Evolutionary conservation across 495 filamentous ascomycete species (phyloP), one percentile per base, ranked within the genome.

Genomic region (Antarctomyces pellizariae): DNA sequence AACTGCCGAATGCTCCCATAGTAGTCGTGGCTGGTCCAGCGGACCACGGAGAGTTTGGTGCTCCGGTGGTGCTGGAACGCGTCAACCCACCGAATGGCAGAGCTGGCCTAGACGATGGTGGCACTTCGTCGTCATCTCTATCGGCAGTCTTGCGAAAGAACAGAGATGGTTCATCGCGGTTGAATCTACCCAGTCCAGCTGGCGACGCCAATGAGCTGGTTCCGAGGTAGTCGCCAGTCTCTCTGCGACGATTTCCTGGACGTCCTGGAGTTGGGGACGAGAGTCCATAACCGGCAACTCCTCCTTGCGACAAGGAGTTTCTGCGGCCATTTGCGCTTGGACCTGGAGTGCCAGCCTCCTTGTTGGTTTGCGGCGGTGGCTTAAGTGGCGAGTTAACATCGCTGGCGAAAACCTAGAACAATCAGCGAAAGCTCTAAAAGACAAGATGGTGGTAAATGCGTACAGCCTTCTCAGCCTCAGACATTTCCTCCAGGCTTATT

Each of bases 371-470:
- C 22, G 65, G 64, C 4, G 75, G 79, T 8, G 75, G 75, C 48
- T 93, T 95, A 22, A 93, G 53, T 13, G 79, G 70, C 8, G 86
- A 93, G 45, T 95, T 97, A 37, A 97, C 77, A 25, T 84, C 83
- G 22, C 61, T 59, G 16, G 71, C 50, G 48, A 95, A 92, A 27
- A 75, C 52, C 67, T 80, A 36, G 16, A 28, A 26, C 18, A 39
- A 25, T 32, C 27, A 27, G 6, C 15, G 22, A 16, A 10, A 14
- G 17, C 20, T 25, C 25, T 31, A 13, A 24, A 26, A 26, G 32
- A 28, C 24, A 25, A 26, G 38, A 29, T 14, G 18, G 18, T 23
- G 11, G 26, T 35, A 24, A 41, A 29, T 33, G 56, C 56, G 25
- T 42, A 84, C 79, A 56, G 84, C 74, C 44, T 62, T 74, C 54